Conservation (phyloP, 2,329 filamentous ascomycete species). For the Fonsecaea erecta region DNA sequence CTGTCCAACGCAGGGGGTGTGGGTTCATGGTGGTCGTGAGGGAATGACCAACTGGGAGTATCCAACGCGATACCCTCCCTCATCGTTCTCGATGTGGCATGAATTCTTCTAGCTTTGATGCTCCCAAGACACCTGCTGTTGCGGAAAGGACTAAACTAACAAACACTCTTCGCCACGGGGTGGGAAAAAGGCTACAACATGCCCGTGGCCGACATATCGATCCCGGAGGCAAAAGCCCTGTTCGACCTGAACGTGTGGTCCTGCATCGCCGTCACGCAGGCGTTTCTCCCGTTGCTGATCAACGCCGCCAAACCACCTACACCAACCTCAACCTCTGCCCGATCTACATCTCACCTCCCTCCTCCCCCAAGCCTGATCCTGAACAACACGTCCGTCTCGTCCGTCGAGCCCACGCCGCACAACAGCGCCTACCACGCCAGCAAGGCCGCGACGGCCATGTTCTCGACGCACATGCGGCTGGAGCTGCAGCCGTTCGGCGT, state of each 20-base stretch:
- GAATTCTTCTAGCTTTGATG: no score
- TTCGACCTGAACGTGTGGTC: constrained; percentile 47
- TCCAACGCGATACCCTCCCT: no score
- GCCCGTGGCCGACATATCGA: constrained; percentile 41
- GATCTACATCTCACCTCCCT: background rate
- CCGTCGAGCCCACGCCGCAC: constrained; percentile 41
- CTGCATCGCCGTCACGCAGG: constrained; percentile 44
- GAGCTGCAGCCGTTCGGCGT: constrained; percentile 43
- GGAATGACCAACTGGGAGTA: no score
- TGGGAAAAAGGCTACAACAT: constrained; percentile 31
- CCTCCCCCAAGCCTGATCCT: constrained; percentile 40
- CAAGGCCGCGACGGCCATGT: constrained; percentile 41
- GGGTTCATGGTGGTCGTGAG: background rate
- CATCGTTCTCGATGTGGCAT: no score
- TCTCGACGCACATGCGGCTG: constrained; percentile 42
- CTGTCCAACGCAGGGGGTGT: background rate
- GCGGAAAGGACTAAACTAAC: constrained; percentile 5
- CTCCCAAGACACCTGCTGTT: background rate
- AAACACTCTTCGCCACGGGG: constrained; percentile 10
- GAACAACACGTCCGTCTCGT: constrained; percentile 46
- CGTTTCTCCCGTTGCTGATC: constrained; percentile 41
- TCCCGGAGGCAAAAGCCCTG: constrained; percentile 41
- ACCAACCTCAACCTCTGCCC: background rate
- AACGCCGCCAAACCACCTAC: constrained; percentile 24
- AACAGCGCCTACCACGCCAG: constrained; percentile 43